Percentiles rank a stretch among this genome's conserved stretches.
Evolutionary conservation across 208 protist species (phyloP).

Genomic region (Wallacemonas collosoma): DNA sequence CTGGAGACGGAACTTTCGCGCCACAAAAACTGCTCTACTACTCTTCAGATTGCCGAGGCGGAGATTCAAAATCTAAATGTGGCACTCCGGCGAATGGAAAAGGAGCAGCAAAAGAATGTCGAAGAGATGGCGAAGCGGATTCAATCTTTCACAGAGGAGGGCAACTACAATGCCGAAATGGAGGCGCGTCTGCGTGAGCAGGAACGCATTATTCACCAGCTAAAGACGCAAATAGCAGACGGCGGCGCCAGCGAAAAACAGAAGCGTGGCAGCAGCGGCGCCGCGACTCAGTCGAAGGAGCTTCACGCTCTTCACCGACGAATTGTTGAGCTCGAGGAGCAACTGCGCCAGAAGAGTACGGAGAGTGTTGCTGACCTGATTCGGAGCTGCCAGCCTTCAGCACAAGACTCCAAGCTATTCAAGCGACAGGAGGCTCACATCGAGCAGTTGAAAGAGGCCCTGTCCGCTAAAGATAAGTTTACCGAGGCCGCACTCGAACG

Average conservation of each 20-base stretch:
- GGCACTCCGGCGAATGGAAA: conserved; percentile 27
- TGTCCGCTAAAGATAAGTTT: conserved; percentile 71
- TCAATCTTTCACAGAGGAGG: conserved; percentile 21
- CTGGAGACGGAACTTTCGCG: conserved; percentile 19
- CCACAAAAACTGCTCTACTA: conserved; percentile 22
- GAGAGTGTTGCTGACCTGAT: conserved; percentile 71
- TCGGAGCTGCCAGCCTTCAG: conserved; percentile 46
- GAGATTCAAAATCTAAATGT: conserved; percentile 29
- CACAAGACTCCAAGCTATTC: conserved; percentile 42
- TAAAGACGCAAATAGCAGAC: conserved; percentile 26
- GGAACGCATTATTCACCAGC: conserved; percentile 38
- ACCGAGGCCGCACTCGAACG: conserved; percentile 50
- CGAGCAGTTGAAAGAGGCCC: conserved; percentile 49
- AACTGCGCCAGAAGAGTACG: conserved; percentile 32
- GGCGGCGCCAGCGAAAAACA: conserved; percentile 12
- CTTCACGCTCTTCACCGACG: conserved; percentile 35
- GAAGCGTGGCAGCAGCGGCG: conserved; percentile 11
- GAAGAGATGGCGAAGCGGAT: conserved; percentile 42
- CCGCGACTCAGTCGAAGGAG: conserved; percentile 12
- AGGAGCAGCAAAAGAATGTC: conserved; percentile 34
- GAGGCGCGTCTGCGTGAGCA: conserved; percentile 17
- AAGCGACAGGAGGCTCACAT: conserved; percentile 55
- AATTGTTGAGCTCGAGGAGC: conserved; percentile 49
- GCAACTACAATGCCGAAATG: conserved; percentile 25
- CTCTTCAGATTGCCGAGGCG: conserved; percentile 33